These are phyloP conservation scores for Aspergillus fumigatus DNA, from an alignment of 2,329 filamentous ascomycete genomes.

Conservation along the genomic window DNA sequence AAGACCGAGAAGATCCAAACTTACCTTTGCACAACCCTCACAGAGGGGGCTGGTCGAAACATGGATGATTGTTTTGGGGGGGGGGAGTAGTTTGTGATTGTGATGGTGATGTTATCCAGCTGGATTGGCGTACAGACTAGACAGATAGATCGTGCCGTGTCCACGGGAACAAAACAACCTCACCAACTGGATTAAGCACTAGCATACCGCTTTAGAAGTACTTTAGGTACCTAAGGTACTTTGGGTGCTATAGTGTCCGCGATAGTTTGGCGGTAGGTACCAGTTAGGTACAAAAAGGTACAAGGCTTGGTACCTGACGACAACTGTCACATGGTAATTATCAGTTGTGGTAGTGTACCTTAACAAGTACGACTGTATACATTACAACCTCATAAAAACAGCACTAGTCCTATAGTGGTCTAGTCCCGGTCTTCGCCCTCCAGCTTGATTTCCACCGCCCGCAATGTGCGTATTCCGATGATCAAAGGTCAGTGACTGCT, in stretches of 20 bases:
- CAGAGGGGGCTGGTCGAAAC: constrained; percentile 14
- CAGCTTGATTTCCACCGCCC: background rate
- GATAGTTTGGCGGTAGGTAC: background rate
- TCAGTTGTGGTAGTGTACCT: background rate
- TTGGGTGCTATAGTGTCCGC: background rate
- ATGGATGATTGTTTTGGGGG: constrained; percentile 6
- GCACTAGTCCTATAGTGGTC: background rate
- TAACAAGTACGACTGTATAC: background rate
- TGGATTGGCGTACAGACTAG: background rate
- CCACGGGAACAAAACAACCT: constrained; percentile 8
- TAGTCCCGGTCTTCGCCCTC: background rate
- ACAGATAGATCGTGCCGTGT: constrained; percentile 1
- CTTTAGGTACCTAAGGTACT: background rate
- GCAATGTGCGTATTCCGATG: constrained; percentile 5
- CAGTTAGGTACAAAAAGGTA: background rate
- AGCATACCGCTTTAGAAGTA: background rate
- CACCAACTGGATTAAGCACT: background rate
- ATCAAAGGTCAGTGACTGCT: background rate
- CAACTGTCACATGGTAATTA: background rate
- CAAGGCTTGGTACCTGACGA: background rate
- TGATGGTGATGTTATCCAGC: constrained; percentile 6
- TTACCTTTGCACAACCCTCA: constrained; percentile 20
- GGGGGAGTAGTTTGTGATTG: constrained; percentile 3
- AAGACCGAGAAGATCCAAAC: constrained; percentile 9
- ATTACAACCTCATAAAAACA: background rate